phyloP scores from a whole-genome alignment of 139 green algal species.

The Spirogloea muscicola region DNA sequence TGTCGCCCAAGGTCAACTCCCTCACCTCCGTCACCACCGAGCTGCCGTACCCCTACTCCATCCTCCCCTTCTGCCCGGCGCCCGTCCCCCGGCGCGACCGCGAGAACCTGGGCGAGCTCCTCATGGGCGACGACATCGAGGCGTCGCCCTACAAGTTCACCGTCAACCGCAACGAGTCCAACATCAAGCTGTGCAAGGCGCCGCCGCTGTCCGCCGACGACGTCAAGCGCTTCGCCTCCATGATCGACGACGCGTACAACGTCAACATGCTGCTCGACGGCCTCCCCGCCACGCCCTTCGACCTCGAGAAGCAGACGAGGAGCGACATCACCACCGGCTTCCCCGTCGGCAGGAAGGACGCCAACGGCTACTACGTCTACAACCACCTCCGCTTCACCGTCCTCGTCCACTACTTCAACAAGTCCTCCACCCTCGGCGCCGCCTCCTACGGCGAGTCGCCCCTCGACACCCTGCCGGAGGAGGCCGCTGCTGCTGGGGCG shows the following conservation, averaged over 20 bases:
- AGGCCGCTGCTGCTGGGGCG: not conserved
- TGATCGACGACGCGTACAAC: constrained; percentile 81
- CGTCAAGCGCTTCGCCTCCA: constrained; percentile 50
- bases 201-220: constrained; percentile 21
- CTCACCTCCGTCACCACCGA: constrained; percentile 86
- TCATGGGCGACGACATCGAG: constrained; percentile 80
- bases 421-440: constrained; percentile 41
- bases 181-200: constrained; percentile 34
- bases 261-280: constrained; percentile 95
- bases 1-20: constrained; percentile 67
- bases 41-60: constrained; percentile 91
- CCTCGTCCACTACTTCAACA: constrained; percentile 68
- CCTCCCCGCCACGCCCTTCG: constrained; percentile 84
- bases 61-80: constrained; percentile 85
- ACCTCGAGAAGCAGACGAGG: constrained; percentile 57
- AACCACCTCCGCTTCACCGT: constrained; percentile 81
- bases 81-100: constrained; percentile 69
- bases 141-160: constrained; percentile 89
- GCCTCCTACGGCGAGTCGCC: constrained; percentile 2
- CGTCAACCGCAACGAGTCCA: constrained; percentile 56
- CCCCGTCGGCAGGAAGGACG: constrained; percentile 67
- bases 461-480: constrained; percentile 9
- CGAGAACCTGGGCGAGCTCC: constrained; percentile 88
- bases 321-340: constrained; percentile 70
- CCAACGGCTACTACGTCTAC: constrained; percentile 78